Conservation (phyloP, 805 yeast species). For the Schwanniomyces occidentalis region DNA sequence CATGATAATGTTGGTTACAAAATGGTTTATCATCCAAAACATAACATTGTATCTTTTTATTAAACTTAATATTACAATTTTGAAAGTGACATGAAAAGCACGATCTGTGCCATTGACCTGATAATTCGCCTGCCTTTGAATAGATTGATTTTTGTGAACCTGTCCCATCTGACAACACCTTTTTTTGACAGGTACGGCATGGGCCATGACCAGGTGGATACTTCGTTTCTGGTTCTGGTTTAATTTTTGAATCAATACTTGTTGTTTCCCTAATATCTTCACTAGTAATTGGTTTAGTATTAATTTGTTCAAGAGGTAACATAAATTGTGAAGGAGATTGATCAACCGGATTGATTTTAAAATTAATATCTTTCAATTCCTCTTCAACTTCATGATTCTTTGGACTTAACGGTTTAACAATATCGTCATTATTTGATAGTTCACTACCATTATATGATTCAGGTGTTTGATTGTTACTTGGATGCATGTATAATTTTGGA, state of each 20-base stretch:
- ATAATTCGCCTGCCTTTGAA: constrained; percentile 79
- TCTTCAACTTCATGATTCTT: constrained; percentile 32
- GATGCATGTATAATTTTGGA: too few species aligned
- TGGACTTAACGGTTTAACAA: constrained; percentile 34
- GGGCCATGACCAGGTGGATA: constrained; percentile 71
- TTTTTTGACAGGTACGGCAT: constrained; percentile 69
- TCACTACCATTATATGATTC: background rate
- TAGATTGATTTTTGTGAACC: constrained; percentile 62
- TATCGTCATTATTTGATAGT: constrained; percentile 2
- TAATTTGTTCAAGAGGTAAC: too few species aligned
- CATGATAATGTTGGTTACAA: constrained; percentile 78
- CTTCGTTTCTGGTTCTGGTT: background rate
- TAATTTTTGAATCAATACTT: background rate
- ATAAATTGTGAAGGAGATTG: too few species aligned
- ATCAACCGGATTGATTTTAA: constrained; percentile 13
- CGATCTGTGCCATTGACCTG: constrained; percentile 92
- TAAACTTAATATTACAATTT: constrained; percentile 57
- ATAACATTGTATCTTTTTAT: constrained; percentile 66
- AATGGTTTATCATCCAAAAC: constrained; percentile 78
- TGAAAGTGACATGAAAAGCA: constrained; percentile 71
- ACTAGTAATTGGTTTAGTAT: background rate
- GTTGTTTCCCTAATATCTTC: background rate
- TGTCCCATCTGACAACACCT: constrained; percentile 43
- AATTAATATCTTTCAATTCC: constrained; percentile 32
- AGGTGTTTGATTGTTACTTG: too few species aligned